Base-by-base conservation (phyloP, 208 protist genomes). In the Jaenimonas drosophilae region DNA sequence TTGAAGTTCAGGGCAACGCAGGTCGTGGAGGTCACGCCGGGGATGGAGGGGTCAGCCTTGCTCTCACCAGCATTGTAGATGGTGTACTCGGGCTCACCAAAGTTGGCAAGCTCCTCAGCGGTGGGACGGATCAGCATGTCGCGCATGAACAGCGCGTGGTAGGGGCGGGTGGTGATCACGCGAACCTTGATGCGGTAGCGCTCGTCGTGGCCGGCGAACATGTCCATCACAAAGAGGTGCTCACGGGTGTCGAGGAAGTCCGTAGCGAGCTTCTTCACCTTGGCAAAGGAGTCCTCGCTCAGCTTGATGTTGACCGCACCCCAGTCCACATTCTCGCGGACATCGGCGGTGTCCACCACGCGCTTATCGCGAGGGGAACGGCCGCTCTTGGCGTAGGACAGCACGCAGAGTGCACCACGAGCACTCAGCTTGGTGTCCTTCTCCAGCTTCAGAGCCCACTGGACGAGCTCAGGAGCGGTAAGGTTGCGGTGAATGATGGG, bases 71-170 rank as follows among this genome's bases (percentile, higher is more conserved):
- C 91, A 67, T 97, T 97, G 77, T 95, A 97, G 58, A 97, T 97
- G 20, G 66, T 79, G 57, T 88, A 96, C 49, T 98, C 90, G n/a
- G 95, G 95, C 50, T 96, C 82, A 31, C 93, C 95, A 63, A 96
- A 98, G 41, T 62, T 70, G 37, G 42, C 47, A 7, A 98, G 72
- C 59, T 97, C 88, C 49, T 97, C 68, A 25, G 53, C 41, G 3
- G 84, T 96, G 27, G 95, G 91, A 25, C 80, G 70, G 63, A 98
- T 97, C 29, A 98, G 69, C 95, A 98, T 98, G 75, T 97, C 91
- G 47, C 69, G 61, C 82, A 98, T 97, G 65, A 98, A 98, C n/a
- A 98, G 76, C 12, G 94, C 95, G 61, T 98, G 96, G 63, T 97
- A 97, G 11, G 96, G 91, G 3, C 85, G 63, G 11, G 75, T 78